Percentiles rank a stretch among this genome's conserved stretches.
Evolutionary conservation across 2,329 filamentous ascomycete species (phyloP).

Genomic region (Apiospora marii): DNA sequence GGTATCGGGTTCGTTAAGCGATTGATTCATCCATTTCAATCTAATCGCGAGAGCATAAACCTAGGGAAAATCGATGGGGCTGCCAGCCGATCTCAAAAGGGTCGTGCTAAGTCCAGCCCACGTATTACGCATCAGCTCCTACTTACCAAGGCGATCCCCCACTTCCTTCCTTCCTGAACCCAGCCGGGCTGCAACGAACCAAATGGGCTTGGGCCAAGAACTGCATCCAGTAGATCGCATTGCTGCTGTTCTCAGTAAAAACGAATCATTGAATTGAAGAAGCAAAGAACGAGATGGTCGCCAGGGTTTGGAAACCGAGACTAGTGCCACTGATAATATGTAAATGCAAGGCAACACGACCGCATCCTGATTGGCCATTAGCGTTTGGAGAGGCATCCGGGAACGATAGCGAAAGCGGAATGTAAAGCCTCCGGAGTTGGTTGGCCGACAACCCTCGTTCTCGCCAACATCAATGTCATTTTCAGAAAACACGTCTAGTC

Average conservation of each 20-base stretch:
- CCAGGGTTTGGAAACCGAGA: neutral
- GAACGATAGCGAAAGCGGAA: constrained; percentile 8
- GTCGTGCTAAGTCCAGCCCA: neutral
- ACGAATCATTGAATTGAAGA: neutral
- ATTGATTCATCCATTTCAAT: neutral
- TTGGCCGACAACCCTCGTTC: no score
- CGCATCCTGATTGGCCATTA: neutral
- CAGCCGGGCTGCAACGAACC: no score
- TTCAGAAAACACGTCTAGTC: neutral
- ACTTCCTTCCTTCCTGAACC: neutral
- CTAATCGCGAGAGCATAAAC: neutral
- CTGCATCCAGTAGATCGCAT: neutral
- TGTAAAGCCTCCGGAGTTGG: no score
- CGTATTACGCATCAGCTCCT: neutral
- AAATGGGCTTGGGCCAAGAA: neutral
- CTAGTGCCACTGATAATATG: neutral
- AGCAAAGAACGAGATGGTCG: neutral
- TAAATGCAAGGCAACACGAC: neutral
- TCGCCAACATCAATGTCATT: neutral
- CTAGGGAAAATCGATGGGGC: constrained; percentile 1
- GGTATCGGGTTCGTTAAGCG: constrained; percentile 11
- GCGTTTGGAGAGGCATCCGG: neutral
- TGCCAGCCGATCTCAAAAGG: neutral
- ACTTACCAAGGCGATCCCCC: neutral
- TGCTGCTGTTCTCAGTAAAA: neutral